phyloP scores from a whole-genome alignment of 306 rosid genomes.

The Quercus gilva region DNA sequence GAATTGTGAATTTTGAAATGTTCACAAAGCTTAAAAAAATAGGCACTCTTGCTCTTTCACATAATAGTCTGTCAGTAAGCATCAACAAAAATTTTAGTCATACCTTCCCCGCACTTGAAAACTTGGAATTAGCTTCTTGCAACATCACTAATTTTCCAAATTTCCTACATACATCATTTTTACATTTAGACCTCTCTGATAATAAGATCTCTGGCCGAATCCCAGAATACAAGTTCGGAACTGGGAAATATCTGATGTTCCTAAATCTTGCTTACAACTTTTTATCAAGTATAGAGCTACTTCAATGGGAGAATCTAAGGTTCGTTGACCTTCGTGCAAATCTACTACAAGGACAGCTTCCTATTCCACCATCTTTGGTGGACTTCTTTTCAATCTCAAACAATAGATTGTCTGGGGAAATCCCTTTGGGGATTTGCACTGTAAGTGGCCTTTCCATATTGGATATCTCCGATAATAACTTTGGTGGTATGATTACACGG shows the following conservation, averaged over 20 bases:
- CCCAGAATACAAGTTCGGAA: too few species aligned
- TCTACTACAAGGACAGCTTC: slow-evolving; percentile 30
- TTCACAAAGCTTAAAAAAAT: not conserved
- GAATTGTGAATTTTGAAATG: not conserved
- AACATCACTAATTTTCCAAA: slow-evolving; percentile 21
- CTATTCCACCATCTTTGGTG: not conserved
- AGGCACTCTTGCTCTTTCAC: not conserved
- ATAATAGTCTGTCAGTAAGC: not conserved
- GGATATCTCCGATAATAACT: slow-evolving; percentile 5
- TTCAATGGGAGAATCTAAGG: not conserved
- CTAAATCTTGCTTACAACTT: slow-evolving; percentile 27
- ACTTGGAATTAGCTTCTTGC: not conserved
- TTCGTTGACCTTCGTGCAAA: not conserved
- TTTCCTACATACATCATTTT: not conserved
- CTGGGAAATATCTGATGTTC: rapidly evolving
- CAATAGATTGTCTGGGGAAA: slow-evolving; percentile 27
- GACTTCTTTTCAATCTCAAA: slow-evolving; percentile 2
- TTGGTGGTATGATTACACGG: slow-evolving; percentile 24
- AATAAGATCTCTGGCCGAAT: too few species aligned
- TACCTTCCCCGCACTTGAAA: not conserved
- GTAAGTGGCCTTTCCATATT: not conserved
- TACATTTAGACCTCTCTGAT: too few species aligned
- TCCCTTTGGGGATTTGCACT: slow-evolving; percentile 8
- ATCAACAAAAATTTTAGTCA: not conserved
- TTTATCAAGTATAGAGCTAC: slow-evolving; percentile 1